Percentiles rank a stretch among this genome's conserved stretches.
Evolutionary conservation across 164 flowering plant genomes (phyloP).

Genomic region (Vitis vinifera): DNA sequence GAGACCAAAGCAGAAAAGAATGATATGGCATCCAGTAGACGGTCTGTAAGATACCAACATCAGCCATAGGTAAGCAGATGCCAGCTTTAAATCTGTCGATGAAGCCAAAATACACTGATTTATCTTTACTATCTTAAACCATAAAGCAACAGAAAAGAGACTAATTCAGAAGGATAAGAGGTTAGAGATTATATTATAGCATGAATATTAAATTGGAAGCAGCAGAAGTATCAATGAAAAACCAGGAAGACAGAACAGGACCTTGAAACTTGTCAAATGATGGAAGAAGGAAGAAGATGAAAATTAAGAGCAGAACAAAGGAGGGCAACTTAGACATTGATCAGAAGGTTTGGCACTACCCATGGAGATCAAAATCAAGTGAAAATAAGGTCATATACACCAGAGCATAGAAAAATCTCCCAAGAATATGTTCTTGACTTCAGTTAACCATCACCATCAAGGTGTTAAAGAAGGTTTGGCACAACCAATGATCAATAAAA

Average conservation of each 20-base stretch:
- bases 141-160: background rate
- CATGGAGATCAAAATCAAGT: no score
- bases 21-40: background rate
- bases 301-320: background rate
- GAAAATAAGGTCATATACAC: no score
- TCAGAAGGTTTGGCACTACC: background rate
- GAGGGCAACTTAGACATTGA: background rate
- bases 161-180: background rate
- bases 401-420: no score
- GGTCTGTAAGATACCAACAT: background rate
- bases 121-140: background rate
- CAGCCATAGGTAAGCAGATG: background rate
- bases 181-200: background rate
- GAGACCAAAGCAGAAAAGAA: slow-evolving; percentile 1
- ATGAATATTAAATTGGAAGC: background rate
- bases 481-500: no score
- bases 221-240: background rate
- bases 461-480: no score
- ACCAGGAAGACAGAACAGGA: background rate
- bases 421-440: no score
- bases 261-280: background rate
- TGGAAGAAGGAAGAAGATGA: background rate
- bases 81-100: background rate
- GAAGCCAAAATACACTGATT: no score
- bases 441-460: no score